These are phyloP conservation scores for Hyphopichia pseudoburtonii DNA, from an alignment of 1,139 yeast genomes.

Conservation along the genomic window DNA sequence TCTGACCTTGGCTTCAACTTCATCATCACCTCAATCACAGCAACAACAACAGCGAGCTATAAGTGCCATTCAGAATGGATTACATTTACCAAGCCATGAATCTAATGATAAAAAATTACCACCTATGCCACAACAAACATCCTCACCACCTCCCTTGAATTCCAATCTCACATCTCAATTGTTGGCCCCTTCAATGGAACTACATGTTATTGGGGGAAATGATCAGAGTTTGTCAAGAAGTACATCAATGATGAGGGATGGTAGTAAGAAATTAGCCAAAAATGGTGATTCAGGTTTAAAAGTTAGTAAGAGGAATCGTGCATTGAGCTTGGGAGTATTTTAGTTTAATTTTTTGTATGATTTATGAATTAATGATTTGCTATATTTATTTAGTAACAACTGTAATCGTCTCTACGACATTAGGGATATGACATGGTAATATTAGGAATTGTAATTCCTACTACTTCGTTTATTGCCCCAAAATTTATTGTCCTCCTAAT, in stretches of 20 bases:
- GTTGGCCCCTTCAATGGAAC: slow-evolving; percentile 1
- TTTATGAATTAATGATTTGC: too few species aligned
- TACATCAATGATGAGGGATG: not conserved
- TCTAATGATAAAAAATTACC: not conserved
- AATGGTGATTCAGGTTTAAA: not conserved
- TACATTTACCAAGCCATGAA: too few species aligned
- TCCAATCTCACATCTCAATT: not conserved
- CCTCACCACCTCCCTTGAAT: not conserved
- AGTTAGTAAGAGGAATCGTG: too few species aligned
- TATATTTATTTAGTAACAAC: not conserved
- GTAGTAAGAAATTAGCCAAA: not conserved
- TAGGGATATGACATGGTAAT: not conserved
- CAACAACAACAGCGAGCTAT: not conserved
- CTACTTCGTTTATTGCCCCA: too few species aligned
- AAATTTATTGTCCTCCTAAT: too few species aligned
- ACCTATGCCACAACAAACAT: not conserved
- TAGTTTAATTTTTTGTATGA: not conserved
- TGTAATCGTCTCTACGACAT: not conserved
- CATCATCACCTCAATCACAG: not conserved
- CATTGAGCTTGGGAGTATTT: too few species aligned
- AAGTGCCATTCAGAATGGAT: too few species aligned
- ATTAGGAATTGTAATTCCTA: too few species aligned
- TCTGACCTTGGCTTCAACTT: not conserved
- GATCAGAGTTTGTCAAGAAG: too few species aligned
- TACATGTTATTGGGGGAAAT: not conserved